These are phyloP conservation scores for Aspergillus sclerotiicarbonarius DNA, from an alignment of 495 filamentous ascomycete species.

Conservation along the genomic window DNA sequence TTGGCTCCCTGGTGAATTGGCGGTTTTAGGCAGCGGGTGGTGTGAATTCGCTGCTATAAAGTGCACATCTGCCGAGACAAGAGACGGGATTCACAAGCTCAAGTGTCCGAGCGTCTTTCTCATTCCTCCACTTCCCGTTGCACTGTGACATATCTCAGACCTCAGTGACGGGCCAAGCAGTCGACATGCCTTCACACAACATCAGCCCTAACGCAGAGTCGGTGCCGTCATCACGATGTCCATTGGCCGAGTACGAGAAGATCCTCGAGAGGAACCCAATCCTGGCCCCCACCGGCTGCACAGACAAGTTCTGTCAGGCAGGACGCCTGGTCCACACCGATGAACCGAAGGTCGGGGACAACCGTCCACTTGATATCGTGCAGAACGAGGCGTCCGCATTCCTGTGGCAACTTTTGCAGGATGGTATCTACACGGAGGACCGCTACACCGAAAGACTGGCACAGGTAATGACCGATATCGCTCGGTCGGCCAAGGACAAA, in stretches of 20 bases:
- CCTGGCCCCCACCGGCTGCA: slow-evolving; percentile 2
- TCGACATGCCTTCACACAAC: background rate
- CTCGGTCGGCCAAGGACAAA: background rate
- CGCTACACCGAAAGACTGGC: background rate
- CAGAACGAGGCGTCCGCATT: slow-evolving; percentile 3
- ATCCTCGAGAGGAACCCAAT: background rate
- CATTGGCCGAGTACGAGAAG: background rate
- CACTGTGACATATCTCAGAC: background rate
- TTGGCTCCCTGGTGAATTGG: no score
- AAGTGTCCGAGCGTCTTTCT: no score
- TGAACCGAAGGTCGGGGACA: slow-evolving; percentile 3
- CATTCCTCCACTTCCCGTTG: background rate
- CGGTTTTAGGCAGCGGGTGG: no score
- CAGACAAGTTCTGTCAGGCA: slow-evolving; percentile 2
- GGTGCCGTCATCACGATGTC: background rate
- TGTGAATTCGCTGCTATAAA: background rate
- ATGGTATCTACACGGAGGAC: slow-evolving; percentile 1
- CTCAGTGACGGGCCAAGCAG: background rate
- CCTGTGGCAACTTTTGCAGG: slow-evolving; percentile 3
- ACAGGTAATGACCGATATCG: background rate
- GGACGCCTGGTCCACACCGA: slow-evolving; percentile 3
- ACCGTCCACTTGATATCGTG: background rate
- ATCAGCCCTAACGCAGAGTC: background rate
- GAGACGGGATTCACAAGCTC: no score
- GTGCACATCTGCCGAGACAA: background rate